Conservation (phyloP, 495 filamentous ascomycete species). For the Xylaria intraflava region DNA sequence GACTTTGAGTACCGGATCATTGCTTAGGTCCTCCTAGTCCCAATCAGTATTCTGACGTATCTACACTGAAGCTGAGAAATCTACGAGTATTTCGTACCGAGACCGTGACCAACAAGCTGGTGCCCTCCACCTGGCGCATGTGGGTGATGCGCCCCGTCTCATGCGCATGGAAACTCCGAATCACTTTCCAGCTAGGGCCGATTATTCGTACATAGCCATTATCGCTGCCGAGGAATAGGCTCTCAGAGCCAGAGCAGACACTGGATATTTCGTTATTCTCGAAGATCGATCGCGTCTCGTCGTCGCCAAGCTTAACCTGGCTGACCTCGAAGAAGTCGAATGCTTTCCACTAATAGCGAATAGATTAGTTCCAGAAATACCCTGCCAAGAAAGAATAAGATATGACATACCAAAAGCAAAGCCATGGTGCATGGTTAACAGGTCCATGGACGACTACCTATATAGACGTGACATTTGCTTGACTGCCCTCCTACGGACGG, state of each 20-base stretch:
- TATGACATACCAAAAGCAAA: constrained; percentile 23
- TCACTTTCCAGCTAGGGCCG: constrained; percentile 76
- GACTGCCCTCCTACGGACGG: neutral
- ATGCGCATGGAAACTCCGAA: constrained; percentile 80
- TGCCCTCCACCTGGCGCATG: constrained; percentile 88
- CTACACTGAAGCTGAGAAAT: neutral
- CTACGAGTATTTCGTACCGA: constrained; percentile 34
- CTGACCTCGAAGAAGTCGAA: constrained; percentile 98
- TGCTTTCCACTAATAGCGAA: constrained; percentile 76
- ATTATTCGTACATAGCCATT: constrained; percentile 83
- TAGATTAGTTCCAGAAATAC: constrained; percentile 2
- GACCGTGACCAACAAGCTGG: constrained; percentile 78
- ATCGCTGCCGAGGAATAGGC: constrained; percentile 77
- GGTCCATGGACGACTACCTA: constrained; percentile 17
- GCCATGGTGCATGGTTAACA: constrained; percentile 22
- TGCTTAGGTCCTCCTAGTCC: constrained; percentile 65
- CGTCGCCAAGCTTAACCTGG: constrained; percentile 72
- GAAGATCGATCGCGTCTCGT: constrained; percentile 46
- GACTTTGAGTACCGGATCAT: constrained; percentile 84
- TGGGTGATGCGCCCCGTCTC: constrained; percentile 77
- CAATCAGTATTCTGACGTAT: constrained; percentile 8
- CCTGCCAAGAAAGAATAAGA: neutral
- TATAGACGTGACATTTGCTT: constrained; percentile 8
- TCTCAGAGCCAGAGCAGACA: constrained; percentile 82
- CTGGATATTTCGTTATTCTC: constrained; percentile 44